Base-by-base conservation (phyloP, 192 early-diverging fungal genomes). In the Coemansia sp. region DNA sequence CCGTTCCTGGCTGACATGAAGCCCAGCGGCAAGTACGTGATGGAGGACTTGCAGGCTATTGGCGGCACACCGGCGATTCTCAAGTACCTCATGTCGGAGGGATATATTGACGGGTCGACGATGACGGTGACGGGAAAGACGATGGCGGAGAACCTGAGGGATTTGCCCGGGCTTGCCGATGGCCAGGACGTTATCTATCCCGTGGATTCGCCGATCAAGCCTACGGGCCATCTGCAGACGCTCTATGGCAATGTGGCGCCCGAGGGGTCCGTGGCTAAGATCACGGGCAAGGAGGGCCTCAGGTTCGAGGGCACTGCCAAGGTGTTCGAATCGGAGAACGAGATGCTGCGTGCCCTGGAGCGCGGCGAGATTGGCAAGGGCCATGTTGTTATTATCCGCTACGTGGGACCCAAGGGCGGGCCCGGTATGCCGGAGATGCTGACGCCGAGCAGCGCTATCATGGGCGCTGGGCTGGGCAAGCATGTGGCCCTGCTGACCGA, bases 381-480 rank as follows among this genome's bases (percentile, higher is more conserved):
- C 33, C 86, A 96, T 77, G 93, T 94, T 36, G 88, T 89, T 50
- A 85, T 99, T 50, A 97, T 99, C 84, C 90, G 95, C 38, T 97
- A 99, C 78, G 94, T 96, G 74, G 97, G 97, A 3, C 97, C 97
- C 31, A 92, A 93, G 84, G 97, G 97, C 65, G 95, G 95, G 16
- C 97, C 97, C 8, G 97, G 97, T 57, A 99, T 99, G 97, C 94
- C 94, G 26, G 97, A 99, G 79, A 99, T 99, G 97, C 85, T 99
- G 75, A 98, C 94, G 10, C 97, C 97, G 16, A 94, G 94, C 36
- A 90, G 88, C 77, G 95, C 95, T 20, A 95, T 99, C 74, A 99
- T 99, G 97, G 97, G 97, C 40, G 95, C 97, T 5, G 97, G 97
- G 13, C 87, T 99, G 62, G 97, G 97, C 68, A 88, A 97, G 61